Evolutionary conservation across 345 rosid species (phyloP), one percentile per base, ranked within the genome.

Genomic region (Hibiscus tridactylites): DNA sequence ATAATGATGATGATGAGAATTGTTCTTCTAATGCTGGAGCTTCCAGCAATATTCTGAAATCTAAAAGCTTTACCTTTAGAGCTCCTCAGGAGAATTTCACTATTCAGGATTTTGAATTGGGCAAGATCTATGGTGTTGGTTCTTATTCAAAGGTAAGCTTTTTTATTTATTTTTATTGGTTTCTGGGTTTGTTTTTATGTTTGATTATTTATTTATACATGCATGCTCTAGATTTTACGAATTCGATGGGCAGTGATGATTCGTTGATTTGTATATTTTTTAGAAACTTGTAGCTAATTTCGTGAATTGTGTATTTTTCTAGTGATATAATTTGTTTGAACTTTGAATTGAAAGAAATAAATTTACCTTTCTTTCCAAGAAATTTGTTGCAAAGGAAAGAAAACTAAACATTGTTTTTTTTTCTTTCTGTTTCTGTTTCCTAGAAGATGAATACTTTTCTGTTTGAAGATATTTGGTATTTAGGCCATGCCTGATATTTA

Each of bases 71-170:
- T 80, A 86, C 98, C 0, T 96, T 96, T 74, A 93, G 92, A 81
- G 98, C 98, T 76, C 99, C 99, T n/a, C 99, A 92, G 82, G 99
- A 91, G 82, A 91, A 82, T 86, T 96, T 89, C 81, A 80, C 81
- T 26, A 84, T 86, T 63, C 90, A 89, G 67, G 93, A 95, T 86
- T 95, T 92, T 78, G 99, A 95, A 77, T 84, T 92, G 60, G 99
- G 93, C 79, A 95, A 95, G 97, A 95, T 95, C 96, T 95, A 92
- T 74, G 99, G 98, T 59, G 98, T 92, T 79, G 97, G 98, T 72
- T 92, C 99, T 75, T 92, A 95, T 80, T 95, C 99, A 3, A 95
- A 95, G 97, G 99, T 92, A 29, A 66, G 56, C 8, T 13, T 28
- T 47, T 46, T 62, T 3, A 9, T 64, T 7, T 2, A 21, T 8